Evolutionary conservation across 352 stramenopile species (phyloP), one percentile per base, ranked within the genome.

Genomic region (Pythium dissotocum): DNA sequence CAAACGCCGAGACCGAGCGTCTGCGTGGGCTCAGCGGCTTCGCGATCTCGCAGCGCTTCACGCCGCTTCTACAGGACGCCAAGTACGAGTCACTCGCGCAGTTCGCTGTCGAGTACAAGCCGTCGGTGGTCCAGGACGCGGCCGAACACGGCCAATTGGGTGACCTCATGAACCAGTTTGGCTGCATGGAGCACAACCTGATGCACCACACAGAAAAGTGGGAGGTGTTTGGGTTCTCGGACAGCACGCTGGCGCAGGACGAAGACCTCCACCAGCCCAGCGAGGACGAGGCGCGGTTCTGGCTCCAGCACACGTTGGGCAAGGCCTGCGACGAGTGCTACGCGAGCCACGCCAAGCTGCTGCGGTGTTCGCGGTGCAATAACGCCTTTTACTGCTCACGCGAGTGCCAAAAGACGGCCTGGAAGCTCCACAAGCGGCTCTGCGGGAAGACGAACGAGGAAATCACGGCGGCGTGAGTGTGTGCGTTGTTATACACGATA

Each of bases 161-260:
- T 65, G 65, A 78, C 30, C 70, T 95, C 52, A 95, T 95, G 87
- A 76, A 73, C 46, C 79, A 70, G 32, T 94, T 95, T 65, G 80
- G 80, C 33, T 88, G 79, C 58, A 75, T 90, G 42, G 74, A 88
- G 24, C 83, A 86, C 61, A 94, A 95, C 52, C 61, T 95, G 46
- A 93, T 94, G 84, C 76, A 91, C 40, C 76, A 93, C 53, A 88
- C 75, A 0, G 87, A 95, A 58, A 95, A 94, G 61, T 95, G 87
- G 87, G 82, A 92, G 64, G 77, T 93, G 36, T 93, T 89, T 46
- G 87, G 78, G 13, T 57, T 75, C 0, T 51, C 72, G 8, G 62
- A 78, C 3, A 89, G 74, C 46, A 62, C 73, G 0, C 77, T 91
- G 18, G 77, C 71, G 32, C 67, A 73, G 18, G 76, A 77, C 8